These are phyloP conservation scores for Serendipita vermifera DNA, from an alignment of 768 basidiomycete species.

Conservation along the genomic window DNA sequence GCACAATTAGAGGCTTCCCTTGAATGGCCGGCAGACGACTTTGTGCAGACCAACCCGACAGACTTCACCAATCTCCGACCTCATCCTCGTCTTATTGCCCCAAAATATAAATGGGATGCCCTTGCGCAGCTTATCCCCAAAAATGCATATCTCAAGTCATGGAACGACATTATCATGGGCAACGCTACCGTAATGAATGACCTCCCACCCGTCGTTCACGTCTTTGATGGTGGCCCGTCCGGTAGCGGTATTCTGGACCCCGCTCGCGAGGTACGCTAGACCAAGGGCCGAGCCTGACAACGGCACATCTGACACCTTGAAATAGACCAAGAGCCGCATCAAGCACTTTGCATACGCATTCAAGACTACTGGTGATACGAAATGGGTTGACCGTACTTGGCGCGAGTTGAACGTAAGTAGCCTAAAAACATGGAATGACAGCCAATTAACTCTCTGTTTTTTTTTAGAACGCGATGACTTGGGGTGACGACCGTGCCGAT, in stretches of 20 bases:
- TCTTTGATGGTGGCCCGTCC: conserved; percentile 27
- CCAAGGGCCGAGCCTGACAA: too few relatives aligned
- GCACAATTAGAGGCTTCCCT: conserved; percentile 25
- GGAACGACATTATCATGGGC: conserved; percentile 32
- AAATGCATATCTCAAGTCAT: conserved; percentile 29
- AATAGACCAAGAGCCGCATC: conserved; percentile 30
- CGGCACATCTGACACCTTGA: too few relatives aligned
- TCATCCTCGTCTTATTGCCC: conserved; percentile 32
- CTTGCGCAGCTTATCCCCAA: conserved; percentile 27
- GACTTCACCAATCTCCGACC: conserved; percentile 20
- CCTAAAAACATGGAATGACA: background rate
- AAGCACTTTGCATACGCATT: conserved; percentile 34
- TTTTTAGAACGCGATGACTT: conserved; percentile 25
- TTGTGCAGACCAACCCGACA: conserved; percentile 15
- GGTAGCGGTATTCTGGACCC: conserved; percentile 32
- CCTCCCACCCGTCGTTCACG: conserved; percentile 21
- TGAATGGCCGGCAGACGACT: conserved; percentile 19
- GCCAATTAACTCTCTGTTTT: background rate
- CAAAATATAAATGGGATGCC: conserved; percentile 30
- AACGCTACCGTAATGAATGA: conserved; percentile 27
- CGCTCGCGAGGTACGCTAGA: too few relatives aligned
- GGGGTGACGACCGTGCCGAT: conserved; percentile 1
- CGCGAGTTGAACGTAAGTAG: conserved; percentile 25
- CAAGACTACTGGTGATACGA: conserved; percentile 29
- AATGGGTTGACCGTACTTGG: conserved; percentile 30